Evolutionary conservation across 768 basidiomycete species (phyloP), one percentile per base, ranked within the genome.

Genomic region (Lentinula boryana): DNA sequence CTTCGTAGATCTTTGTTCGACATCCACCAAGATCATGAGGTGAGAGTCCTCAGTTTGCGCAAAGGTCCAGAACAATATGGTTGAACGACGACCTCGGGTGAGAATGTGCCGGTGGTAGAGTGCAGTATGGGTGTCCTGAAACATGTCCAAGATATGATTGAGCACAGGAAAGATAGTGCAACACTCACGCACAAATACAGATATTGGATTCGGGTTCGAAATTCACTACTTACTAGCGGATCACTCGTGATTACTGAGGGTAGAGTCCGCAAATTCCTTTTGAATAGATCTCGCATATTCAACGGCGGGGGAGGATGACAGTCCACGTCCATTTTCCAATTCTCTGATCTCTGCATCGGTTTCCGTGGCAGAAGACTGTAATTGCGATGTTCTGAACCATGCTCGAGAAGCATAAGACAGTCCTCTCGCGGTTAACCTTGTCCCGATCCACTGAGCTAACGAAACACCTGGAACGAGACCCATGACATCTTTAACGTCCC

Each of bases 401-500:
- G 40, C 40, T 40, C 55, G 55, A 56, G 55, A 56, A 31, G 41
- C 55, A 32, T 56, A 56, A 6, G 55, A 56, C 23, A 90, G 69
- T 16, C 85, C 79, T 60, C 77, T 76, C 32, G 86, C 89, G 1
- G 83, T 77, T 31, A 88, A 71, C 52, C 90, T 79, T 52, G 84
- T 80, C 51, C 79, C 78, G 53, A 91, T 76, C 88, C 89, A 92
- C 63, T 89, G 84, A 1, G 81, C 80, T 48, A 87, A 71, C 8
- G 83, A 80, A 62, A 84, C 79, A 3, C 89, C 89, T 3, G 90
- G 90, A 8, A 91, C 69, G 43, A 91, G 80, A 40, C 85, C 84
- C 67, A 91, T 76, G 61, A 93, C 75, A 68, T 93, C 91, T 69
- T 86, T 84, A 46, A 90, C 77, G 65, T 93, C 89, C 89, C 88